These are phyloP conservation scores for Penicillium ochrochloron DNA, from an alignment of 495 filamentous ascomycete species.

Conservation along the genomic window DNA sequence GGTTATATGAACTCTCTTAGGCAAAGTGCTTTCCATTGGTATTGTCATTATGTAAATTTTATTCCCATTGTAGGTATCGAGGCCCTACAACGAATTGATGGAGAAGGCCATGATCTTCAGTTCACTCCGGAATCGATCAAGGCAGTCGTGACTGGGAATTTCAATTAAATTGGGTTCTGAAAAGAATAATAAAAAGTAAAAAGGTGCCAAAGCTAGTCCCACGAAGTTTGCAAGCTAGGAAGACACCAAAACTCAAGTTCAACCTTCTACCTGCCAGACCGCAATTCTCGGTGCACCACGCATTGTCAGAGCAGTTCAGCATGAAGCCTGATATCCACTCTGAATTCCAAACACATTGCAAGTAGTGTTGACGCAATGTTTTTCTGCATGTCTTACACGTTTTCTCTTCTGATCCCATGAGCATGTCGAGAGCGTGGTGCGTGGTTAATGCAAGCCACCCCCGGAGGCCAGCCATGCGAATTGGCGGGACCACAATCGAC, in stretches of 20 bases:
- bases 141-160: too few relatives aligned
- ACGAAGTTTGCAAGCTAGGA: not conserved
- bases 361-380: conserved; percentile 15
- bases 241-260: not conserved
- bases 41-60: too few relatives aligned
- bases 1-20: not conserved
- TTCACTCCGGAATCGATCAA: too few relatives aligned
- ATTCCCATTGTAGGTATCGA: too few relatives aligned
- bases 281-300: conserved; percentile 18
- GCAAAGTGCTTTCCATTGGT: too few relatives aligned
- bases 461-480: conserved; percentile 11
- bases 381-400: conserved; percentile 35
- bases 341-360: not conserved
- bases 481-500: conserved; percentile 1
- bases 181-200: too few relatives aligned
- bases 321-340: not conserved
- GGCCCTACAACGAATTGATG: too few relatives aligned
- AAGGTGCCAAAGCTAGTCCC: too few relatives aligned
- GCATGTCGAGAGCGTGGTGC: conserved; percentile 16
- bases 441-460: conserved; percentile 12
- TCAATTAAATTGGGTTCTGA: too few relatives aligned
- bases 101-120: too few relatives aligned
- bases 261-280: conserved; percentile 12
- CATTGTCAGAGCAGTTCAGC: conserved; percentile 3
- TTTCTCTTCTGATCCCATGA: conserved; percentile 21